Base-by-base conservation (phyloP, 2,329 filamentous ascomycete genomes). In the Penicillium freii region DNA sequence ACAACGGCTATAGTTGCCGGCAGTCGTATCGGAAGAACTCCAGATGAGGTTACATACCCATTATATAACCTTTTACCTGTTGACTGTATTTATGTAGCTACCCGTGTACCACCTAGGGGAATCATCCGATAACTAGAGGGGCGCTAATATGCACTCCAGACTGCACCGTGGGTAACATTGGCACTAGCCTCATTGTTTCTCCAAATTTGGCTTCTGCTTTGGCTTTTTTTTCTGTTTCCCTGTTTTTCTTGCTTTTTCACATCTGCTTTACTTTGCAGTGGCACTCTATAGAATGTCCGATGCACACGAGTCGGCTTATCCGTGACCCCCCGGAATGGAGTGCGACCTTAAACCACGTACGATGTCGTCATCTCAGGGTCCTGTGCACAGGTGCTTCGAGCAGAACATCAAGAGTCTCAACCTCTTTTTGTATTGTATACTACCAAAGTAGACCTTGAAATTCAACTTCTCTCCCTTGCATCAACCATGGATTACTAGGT, bases 401-500 rank as follows among this genome's bases (percentile, higher is more conserved):
- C 17, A 17, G 33, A 5, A 51, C 5, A 25, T 31, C 13, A 6
- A 45, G n/a, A 46, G 17, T 53, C 40, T 33, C 51, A 48, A 21
- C n/a, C 2, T 34, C 38, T 40, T 13, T 21, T 13, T 21, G 5
- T 21, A 5, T 45, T 21, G 31, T 38, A 46, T 53, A n/a, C 17
- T 27, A 36, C 25, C 13, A 34, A 34, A 34, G 23, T 43, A 43
- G 27, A 47, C 17, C 39, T 45, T 44, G n/a, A 19, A 49, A 25
- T 9, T n/a, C 21, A 51, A 49, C 43, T 39, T 29, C 68, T 68
- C 46, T 52, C 48, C 70, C 69, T 72, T 72, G 66, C 67, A 58
- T 67, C 62, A 64, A 68, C 66, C 66, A 57, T 72, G 68, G 69
- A 51, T 67, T 66, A 59, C 51, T 60, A 60, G 61, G n/a, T 62